Base-by-base conservation (phyloP, 225 moss, liverwort and hornwort genomes). In the Straminergon stramineum region DNA sequence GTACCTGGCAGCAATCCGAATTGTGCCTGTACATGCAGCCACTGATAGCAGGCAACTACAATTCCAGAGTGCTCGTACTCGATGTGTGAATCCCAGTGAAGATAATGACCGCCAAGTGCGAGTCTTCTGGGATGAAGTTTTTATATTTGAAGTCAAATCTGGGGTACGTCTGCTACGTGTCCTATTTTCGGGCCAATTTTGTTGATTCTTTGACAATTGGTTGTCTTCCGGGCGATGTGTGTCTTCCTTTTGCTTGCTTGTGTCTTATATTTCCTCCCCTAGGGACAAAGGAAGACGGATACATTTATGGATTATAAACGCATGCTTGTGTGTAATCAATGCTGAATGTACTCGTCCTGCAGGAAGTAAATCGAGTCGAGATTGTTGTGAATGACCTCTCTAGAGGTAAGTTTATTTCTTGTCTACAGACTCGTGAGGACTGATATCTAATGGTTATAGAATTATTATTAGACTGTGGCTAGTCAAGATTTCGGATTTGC, bases 41-140 rank as follows among this genome's bases (percentile, higher is more conserved):
- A 87, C 93, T 80, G 95, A 95, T 86, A 91, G 92, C 87, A 96
- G 87, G 81, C 95, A 95, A 84, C 83, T 95, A 28, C 97, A 97
- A 73, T 95, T 94, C 63, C 99, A 99, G 78, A 97, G 95, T 92
- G 99, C 99, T 65, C 96, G 99, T 48, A 97, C 99, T 73, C 93
- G 95, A 60, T 97, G 95, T 92, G 97, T 94, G 86, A 92, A 94
- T 93, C 97, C 97, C 55, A 92, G 94, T 41, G 57, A 90, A 79
- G 91, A 91, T 88, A 53, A 71, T 51, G 90, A 68, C 26, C 61
- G 62, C 48, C 91, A 63, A 61, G 95, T 95, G 84, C 91, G 52
- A 75, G 89, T 97, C 45, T 60, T 93, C 65, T 97, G 97, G 96
- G 93, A 99, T 90, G 97, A 97, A 91, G 94, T 96, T 43, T 99